A percentile compares a stretch with the other conserved stretches of the same genome.
Evolutionary conservation across 1,139 yeast genomes (phyloP).

Genomic region (Saccharomyces hybrid): DNA sequence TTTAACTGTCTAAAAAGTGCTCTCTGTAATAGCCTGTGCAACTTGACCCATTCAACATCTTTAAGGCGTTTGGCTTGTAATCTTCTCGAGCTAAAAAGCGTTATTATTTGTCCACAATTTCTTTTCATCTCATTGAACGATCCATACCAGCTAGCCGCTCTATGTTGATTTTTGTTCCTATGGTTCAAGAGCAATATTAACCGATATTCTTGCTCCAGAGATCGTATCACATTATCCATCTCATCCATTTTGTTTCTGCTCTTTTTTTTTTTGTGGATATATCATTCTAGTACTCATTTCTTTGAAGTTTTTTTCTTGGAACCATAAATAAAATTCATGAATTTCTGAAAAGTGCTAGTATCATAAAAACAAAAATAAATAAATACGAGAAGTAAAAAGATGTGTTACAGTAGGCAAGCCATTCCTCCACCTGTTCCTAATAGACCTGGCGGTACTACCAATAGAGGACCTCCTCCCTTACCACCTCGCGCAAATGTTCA

Average conservation of each 20-base stretch:
- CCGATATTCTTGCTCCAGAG: slow-evolving; percentile 45
- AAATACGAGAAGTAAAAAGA: not conserved
- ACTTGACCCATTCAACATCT: not conserved
- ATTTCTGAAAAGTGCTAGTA: not conserved
- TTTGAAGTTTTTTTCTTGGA: not conserved
- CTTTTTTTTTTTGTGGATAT: not conserved
- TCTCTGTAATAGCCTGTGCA: slow-evolving; percentile 1
- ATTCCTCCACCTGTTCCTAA: not conserved
- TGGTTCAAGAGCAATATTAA: slow-evolving; percentile 58
- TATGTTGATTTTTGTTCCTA: slow-evolving; percentile 70
- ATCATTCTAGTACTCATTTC: not conserved
- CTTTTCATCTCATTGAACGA: slow-evolving; percentile 59
- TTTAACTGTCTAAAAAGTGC: not conserved
- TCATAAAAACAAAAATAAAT: not conserved
- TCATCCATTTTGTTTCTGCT: not conserved
- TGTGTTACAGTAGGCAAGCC: not conserved
- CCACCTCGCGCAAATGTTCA: not conserved
- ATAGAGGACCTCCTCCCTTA: not conserved
- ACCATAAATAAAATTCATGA: not conserved
- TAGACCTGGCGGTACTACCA: not conserved
- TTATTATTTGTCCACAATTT: slow-evolving; percentile 39
- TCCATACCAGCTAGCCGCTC: slow-evolving; percentile 72
- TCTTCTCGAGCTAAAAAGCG: slow-evolving; percentile 11
- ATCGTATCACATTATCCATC: not conserved
- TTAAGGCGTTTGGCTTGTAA: slow-evolving; percentile 1